A percentile compares a stretch with the other conserved stretches of the same genome.
Conservation (phyloP, 495 filamentous ascomycete genomes). For the Penicilliopsis zonata region DNA sequence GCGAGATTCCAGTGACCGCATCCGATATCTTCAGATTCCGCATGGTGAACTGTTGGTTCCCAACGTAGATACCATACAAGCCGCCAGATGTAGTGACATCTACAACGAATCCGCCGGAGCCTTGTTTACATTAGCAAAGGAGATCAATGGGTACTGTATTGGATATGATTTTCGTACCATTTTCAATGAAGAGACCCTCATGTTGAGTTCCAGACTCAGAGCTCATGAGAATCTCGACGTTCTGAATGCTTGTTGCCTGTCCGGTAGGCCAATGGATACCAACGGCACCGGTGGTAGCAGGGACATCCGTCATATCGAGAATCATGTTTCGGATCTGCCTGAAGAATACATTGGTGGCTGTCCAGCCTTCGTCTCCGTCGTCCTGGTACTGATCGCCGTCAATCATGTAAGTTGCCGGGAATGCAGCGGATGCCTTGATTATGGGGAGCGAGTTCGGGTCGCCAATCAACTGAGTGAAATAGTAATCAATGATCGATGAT, state of each 20-base stretch:
- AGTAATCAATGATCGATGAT: constrained; percentile 42
- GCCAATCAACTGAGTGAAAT: constrained; percentile 58
- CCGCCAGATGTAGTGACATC: constrained; percentile 61
- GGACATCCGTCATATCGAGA: constrained; percentile 56
- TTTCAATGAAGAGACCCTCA: constrained; percentile 65
- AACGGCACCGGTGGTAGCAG: constrained; percentile 35
- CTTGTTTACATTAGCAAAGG: constrained; percentile 11
- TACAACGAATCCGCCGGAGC: constrained; percentile 59
- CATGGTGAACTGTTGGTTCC: constrained; percentile 77
- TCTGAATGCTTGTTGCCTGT: constrained; percentile 66
- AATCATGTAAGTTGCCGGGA: constrained; percentile 52
- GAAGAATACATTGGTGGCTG: constrained; percentile 61
- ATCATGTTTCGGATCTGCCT: constrained; percentile 68
- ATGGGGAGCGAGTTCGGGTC: constrained; percentile 52
- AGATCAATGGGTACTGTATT: neutral
- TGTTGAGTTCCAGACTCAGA: constrained; percentile 45
- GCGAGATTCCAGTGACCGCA: constrained; percentile 46
- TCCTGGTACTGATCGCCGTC: constrained; percentile 53
- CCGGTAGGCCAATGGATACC: constrained; percentile 72
- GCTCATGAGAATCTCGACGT: constrained; percentile 63
- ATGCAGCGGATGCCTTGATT: constrained; percentile 52
- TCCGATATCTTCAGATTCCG: constrained; percentile 59
- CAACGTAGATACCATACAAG: constrained; percentile 47
- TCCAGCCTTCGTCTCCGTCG: constrained; percentile 34
- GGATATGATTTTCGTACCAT: constrained; percentile 38